Percentiles rank a stretch among this genome's conserved stretches.
These are phyloP conservation scores for Sporothrix euskadiensis DNA, from an alignment of 2,329 filamentous ascomycete genomes.

Conservation along the genomic window DNA sequence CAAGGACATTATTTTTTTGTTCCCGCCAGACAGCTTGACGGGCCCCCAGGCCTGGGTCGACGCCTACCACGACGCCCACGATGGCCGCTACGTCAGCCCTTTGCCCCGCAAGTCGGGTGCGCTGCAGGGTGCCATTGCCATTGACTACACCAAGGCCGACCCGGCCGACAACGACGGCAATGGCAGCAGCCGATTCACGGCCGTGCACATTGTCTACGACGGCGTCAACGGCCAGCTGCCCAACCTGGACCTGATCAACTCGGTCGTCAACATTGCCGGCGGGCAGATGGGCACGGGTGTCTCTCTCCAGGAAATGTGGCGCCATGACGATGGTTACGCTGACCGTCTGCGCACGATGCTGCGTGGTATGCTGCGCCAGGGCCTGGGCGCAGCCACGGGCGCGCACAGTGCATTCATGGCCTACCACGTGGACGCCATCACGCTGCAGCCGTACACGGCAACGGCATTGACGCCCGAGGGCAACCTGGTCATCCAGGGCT, in stretches of 20 bases:
- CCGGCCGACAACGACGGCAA: not conserved
- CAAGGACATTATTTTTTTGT: slow-evolving; percentile 92
- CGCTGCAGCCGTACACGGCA: slow-evolving; percentile 70
- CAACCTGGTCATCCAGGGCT: slow-evolving; percentile 58
- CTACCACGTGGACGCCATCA: slow-evolving; percentile 96
- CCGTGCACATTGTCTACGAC: slow-evolving; percentile 89
- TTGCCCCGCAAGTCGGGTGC: slow-evolving; percentile 89
- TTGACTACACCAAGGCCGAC: slow-evolving; percentile 85
- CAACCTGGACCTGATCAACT: slow-evolving; percentile 95
- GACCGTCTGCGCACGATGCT: slow-evolving; percentile 86
- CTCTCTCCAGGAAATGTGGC: slow-evolving; percentile 81
- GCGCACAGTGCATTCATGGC: slow-evolving; percentile 96
- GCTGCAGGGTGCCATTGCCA: slow-evolving; percentile 86
- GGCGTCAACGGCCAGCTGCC: slow-evolving; percentile 94
- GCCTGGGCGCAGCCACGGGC: slow-evolving; percentile 82
- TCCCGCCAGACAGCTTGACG: slow-evolving; percentile 84
- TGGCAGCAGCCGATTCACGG: slow-evolving; percentile 66
- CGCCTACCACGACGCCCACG: slow-evolving; percentile 90
- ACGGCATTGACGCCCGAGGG: slow-evolving; percentile 46
- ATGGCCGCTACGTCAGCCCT: slow-evolving; percentile 67
- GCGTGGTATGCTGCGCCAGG: slow-evolving; percentile 89
- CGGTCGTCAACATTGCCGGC: slow-evolving; percentile 79
- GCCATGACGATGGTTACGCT: slow-evolving; percentile 77
- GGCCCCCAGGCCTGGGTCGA: slow-evolving; percentile 97
- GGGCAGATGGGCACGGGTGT: slow-evolving; percentile 90